phyloP scores from a whole-genome alignment of 2,329 filamentous ascomycete genomes.

The Colletotrichum limetticola region DNA sequence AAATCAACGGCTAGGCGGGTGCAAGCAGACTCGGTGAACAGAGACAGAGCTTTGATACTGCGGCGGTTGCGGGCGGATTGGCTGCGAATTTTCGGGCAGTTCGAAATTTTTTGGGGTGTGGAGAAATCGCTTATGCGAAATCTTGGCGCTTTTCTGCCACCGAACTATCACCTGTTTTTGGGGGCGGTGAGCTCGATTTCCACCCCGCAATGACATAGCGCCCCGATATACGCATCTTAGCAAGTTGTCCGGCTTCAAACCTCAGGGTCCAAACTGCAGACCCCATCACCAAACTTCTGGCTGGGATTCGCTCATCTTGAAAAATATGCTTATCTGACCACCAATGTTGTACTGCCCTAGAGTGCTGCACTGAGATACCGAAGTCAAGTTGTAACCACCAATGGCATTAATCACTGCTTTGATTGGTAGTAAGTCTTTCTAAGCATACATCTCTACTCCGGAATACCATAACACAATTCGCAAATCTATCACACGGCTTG shows the following conservation, averaged over 20 bases:
- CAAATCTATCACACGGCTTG: constrained; percentile 10
- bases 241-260: neutral
- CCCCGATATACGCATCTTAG: constrained; percentile 20
- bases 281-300: constrained; percentile 1
- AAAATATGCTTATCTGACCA: neutral
- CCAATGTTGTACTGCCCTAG: neutral
- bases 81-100: constrained; percentile 33
- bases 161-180: neutral
- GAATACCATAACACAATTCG: neutral
- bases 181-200: constrained; percentile 10
- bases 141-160: constrained; percentile 35
- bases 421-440: constrained; percentile 13
- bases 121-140: constrained; percentile 37
- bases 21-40: constrained; percentile 20
- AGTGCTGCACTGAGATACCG: neutral
- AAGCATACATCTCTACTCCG: constrained; percentile 23
- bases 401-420: constrained; percentile 3
- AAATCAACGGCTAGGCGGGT: constrained; percentile 3
- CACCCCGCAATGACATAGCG: constrained; percentile 24
- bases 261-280: constrained; percentile 5
- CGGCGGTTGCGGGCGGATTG: constrained; percentile 31
- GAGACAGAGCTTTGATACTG: constrained; percentile 25
- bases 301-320: neutral
- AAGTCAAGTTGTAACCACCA: neutral
- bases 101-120: constrained; percentile 38